A percentile compares a stretch with the other conserved stretches of the same genome.
phyloP scores from a whole-genome alignment of 2,329 filamentous ascomycete species.

The Exophiala lecanii-corni region DNA sequence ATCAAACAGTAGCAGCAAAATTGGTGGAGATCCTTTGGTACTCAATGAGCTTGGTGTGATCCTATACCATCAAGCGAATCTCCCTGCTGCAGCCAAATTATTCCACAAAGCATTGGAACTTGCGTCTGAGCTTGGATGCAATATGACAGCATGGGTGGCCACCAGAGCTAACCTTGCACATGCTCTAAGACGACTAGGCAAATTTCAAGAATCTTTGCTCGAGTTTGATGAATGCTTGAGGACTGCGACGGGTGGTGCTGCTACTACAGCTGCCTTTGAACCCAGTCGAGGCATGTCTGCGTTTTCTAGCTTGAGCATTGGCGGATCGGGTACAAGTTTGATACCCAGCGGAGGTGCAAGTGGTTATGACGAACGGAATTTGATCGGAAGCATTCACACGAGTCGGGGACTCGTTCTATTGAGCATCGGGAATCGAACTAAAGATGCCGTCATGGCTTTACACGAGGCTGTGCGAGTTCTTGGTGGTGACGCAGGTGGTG shows the following conservation, averaged over 20 bases:
- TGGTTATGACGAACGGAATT: conserved; percentile 44
- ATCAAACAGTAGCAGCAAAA: conserved; percentile 26
- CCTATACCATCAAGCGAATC: conserved; percentile 83
- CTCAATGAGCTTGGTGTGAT: conserved; percentile 95
- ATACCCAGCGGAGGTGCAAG: conserved; percentile 35
- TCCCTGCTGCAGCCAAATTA: conserved; percentile 68
- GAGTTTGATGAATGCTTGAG: conserved; percentile 86
- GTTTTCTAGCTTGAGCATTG: conserved; percentile 20
- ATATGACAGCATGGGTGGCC: conserved; percentile 75
- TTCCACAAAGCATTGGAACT: conserved; percentile 75
- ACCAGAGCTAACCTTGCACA: conserved; percentile 87
- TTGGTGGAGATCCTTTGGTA: conserved; percentile 68
- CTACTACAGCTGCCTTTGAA: conserved; percentile 13
- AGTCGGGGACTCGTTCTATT: conserved; percentile 73
- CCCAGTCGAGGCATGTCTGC: conserved; percentile 16
- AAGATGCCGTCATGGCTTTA: conserved; percentile 73
- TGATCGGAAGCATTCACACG: conserved; percentile 44
- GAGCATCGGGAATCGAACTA: conserved; percentile 64
- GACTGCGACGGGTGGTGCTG: conserved; percentile 62
- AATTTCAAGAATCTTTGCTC: conserved; percentile 65
- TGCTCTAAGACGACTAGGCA: conserved; percentile 68
- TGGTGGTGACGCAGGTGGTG: conserved; percentile 44
- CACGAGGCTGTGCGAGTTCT: conserved; percentile 62
- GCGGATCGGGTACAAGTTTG: conserved; percentile 13
- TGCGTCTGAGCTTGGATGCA: conserved; percentile 74